Base-by-base conservation (phyloP, 495 filamentous ascomycete genomes). In the Penicillium bialowiezense region DNA sequence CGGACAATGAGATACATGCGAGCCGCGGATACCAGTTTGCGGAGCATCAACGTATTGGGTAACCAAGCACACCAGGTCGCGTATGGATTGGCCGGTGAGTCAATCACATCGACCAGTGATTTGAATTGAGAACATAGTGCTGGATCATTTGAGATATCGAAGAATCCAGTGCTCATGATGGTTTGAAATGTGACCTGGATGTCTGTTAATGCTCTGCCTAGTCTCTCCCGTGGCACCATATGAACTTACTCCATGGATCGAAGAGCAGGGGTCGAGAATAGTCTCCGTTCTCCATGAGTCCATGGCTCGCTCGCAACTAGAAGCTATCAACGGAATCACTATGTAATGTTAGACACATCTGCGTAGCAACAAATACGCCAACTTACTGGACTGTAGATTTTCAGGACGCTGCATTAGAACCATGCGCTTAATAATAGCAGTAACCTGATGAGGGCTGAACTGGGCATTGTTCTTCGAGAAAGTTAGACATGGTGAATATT, bases 241-340 rank as follows among this genome's bases (percentile, higher is more conserved):
- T 18, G 1, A 1, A 52, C 35, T 8, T 18, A 52, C 50, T 15
- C 48, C 42, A 21, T 52, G 43, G 29, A 52, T 21, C 9, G 50
- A 36, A 15, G 43, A 52, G 15, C 43, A 34, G 2, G 50, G 50
- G 37, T 52, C 43, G 17, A 52, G 36, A 5, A 35, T 34, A 17
- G 6, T 15, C 24, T 48, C 34, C 12, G 13, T 15, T 0, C 36
- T 43, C 50, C 50, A 52, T 8, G 29, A 20, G 14, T 40, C 29
- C 33, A 47, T 41, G 9, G 23, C 34, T 3, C 15, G 36, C 36
- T 52, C 19, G 17, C 43, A 52, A 29, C 38, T 43, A 3, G 43
- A 47, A n/a, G 48, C 5, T 7, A 52, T 18, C 3, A 35, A 36
- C 8, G 50, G 50, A 7, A 52, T 47, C 29, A 52, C 50, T 52